Evolutionary conservation across 257 asterid genomes (phyloP).

Genomic region (Solanum rostratum): DNA sequence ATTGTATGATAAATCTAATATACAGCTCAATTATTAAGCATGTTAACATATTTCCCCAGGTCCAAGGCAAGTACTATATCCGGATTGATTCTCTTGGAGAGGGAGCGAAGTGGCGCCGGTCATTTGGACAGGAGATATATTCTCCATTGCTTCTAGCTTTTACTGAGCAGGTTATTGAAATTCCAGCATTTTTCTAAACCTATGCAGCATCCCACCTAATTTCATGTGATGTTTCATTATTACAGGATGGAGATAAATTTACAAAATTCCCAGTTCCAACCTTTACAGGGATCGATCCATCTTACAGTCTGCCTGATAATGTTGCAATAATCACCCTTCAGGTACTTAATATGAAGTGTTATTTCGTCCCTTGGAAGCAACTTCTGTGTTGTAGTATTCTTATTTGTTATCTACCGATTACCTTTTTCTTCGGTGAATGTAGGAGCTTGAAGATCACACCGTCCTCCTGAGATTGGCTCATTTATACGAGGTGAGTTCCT

Average conservation of each 20-base stretch:
- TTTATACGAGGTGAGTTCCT: constrained; percentile 57
- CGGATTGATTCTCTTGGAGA: constrained; percentile 73
- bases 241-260: constrained; percentile 49
- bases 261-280: constrained; percentile 45
- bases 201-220: neutral
- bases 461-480: constrained; percentile 88
- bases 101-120: constrained; percentile 95
- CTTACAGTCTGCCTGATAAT: constrained; percentile 76
- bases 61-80: constrained; percentile 75
- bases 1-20: neutral
- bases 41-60: constrained; percentile 27
- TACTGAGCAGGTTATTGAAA: constrained; percentile 53
- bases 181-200: neutral
- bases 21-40: neutral
- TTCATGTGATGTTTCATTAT: neutral
- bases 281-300: constrained; percentile 68
- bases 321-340: constrained; percentile 83
- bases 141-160: constrained; percentile 92
- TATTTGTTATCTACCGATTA: neutral
- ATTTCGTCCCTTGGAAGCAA: neutral
- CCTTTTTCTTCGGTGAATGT: constrained; percentile 9
- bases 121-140: constrained; percentile 88
- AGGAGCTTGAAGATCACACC: constrained; percentile 69
- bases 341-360: constrained; percentile 24
- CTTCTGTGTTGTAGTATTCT: neutral